Evolutionary conservation across 2,329 filamentous ascomycete species (phyloP), one percentile per base, ranked within the genome.

Genomic region (Fusarium lateritium): DNA sequence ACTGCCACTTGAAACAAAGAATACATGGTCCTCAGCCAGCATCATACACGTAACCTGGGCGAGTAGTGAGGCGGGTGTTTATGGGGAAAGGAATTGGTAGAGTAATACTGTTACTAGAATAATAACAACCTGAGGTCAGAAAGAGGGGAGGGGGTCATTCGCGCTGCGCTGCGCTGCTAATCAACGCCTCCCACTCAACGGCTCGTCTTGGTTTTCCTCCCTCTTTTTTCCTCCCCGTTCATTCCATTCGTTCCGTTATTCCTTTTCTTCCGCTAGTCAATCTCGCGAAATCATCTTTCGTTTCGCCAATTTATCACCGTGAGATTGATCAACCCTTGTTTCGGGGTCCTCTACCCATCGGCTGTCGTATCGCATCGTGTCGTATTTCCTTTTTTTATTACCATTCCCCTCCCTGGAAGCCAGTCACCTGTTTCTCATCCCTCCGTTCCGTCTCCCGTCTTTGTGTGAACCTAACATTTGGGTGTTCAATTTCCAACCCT

Each of bases 361-460:
- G 46, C 31, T 52, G 40, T 42, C 44, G 58, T 56, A 43, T 58
- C 44, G 61, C 56, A 64, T 45, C 45, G 49, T 39, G 39, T 56
- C 43, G 59, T 58, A 65, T 65, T 65, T 65, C 54, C 59, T 68
- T 63, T 73, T 73, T 74, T 75, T 59, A 73, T 74, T 74, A 69
- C 73, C 52, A 71, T 72, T 71, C 40, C 70, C 67, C 72, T 75
- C 72, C 72, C 72, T 72, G 56, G 53, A 60, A 62, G n/a, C 42
- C 64, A 65, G 62, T 73, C 70, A 71, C 72, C 72, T 73, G 70
- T 71, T 74, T 64, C 68, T 64, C 50, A 58, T 72, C 70, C 65
- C 67, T 71, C 69, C 21, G 62, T 62, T 52, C 43, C 43, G 33
- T 63, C 34, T 57, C 60, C 50, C 51, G 50, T 57, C 49, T 57